Conservation (phyloP, 2,329 filamentous ascomycete species). For the Hortaea sp. region DNA sequence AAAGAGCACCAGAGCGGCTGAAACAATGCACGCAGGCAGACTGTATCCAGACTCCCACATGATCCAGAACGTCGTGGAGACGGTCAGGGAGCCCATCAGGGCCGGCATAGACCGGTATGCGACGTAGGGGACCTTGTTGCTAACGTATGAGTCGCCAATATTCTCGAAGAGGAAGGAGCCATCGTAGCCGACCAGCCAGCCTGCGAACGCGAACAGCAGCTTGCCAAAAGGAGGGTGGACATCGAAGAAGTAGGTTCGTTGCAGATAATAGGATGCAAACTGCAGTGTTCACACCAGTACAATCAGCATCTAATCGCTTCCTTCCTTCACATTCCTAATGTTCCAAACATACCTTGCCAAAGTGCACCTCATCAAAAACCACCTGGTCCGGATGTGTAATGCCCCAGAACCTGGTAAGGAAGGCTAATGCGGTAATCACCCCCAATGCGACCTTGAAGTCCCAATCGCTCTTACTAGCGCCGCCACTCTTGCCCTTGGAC, state of each 20-base stretch:
- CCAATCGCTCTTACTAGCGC: conserved; percentile 45
- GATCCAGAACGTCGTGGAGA: conserved; percentile 88
- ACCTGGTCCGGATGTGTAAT: conserved; percentile 94
- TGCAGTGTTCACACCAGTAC: conserved; percentile 9
- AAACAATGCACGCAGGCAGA: conserved; percentile 79
- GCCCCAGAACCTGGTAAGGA: conserved; percentile 88
- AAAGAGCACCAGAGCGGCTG: conserved; percentile 77
- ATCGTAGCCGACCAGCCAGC: conserved; percentile 95
- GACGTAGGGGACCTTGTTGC: conserved; percentile 94
- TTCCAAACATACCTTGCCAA: conserved; percentile 71
- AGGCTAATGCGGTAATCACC: conserved; percentile 73
- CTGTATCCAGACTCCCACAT: conserved; percentile 99
- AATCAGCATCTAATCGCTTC: conserved; percentile 1
- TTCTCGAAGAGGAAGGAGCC: conserved; percentile 98
- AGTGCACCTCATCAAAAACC: conserved; percentile 98
- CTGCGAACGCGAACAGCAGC: conserved; percentile 91
- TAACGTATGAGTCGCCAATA: conserved; percentile 96
- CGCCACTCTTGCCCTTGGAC: conserved; percentile 24
- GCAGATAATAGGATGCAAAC: conserved; percentile 66
- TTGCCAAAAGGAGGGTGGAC: conserved; percentile 97
- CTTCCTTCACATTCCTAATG: neutral
- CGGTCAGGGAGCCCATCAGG: conserved; percentile 80
- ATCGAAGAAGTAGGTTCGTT: conserved; percentile 99
- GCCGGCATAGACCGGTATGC: conserved; percentile 91
- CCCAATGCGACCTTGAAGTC: conserved; percentile 73